phyloP scores from a whole-genome alignment of 1,284 basidiomycete species.

The Leccinum pachyderme region DNA sequence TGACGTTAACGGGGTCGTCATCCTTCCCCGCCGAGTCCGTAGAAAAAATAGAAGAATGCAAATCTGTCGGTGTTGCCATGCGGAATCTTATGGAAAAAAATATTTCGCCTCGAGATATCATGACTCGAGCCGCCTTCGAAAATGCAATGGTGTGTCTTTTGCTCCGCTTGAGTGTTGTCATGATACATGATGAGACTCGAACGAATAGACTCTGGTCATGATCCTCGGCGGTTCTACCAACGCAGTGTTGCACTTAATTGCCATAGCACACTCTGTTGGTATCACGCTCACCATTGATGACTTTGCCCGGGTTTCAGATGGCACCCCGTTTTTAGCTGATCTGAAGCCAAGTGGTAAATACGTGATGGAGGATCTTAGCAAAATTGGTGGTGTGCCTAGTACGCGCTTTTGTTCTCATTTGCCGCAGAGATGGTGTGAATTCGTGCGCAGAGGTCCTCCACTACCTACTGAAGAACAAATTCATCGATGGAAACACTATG shows the following conservation, averaged over 20 bases:
- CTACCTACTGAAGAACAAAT: conserved; percentile 78
- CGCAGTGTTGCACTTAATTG: conserved; percentile 88
- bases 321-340: conserved; percentile 85
- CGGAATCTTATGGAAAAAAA: conserved; percentile 86
- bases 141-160: conserved; percentile 80
- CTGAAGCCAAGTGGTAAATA: conserved; percentile 90
- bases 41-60: conserved; percentile 86
- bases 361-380: conserved; percentile 88
- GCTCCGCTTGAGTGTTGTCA: conserved; percentile 7
- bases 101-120: conserved; percentile 92
- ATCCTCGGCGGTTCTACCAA: conserved; percentile 94
- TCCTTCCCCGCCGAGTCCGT: conserved; percentile 91
- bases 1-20: conserved; percentile 96
- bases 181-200: conserved; percentile 9
- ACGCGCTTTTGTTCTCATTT: conserved; percentile 31
- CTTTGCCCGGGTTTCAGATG: conserved; percentile 83
- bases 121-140: conserved; percentile 94
- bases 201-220: conserved; percentile 80
- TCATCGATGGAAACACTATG: conserved; percentile 83
- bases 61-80: conserved; percentile 78
- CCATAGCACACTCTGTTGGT: conserved; percentile 86
- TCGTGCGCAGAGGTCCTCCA: conserved; percentile 65
- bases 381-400: conserved; percentile 88
- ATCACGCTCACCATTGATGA: conserved; percentile 83
- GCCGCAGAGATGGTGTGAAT: conserved; percentile 7